Percentiles rank a stretch among this genome's conserved stretches.
These are phyloP conservation scores for Thalassiosira exigua DNA, from an alignment of 352 stramenopile species.

Conservation along the genomic window DNA sequence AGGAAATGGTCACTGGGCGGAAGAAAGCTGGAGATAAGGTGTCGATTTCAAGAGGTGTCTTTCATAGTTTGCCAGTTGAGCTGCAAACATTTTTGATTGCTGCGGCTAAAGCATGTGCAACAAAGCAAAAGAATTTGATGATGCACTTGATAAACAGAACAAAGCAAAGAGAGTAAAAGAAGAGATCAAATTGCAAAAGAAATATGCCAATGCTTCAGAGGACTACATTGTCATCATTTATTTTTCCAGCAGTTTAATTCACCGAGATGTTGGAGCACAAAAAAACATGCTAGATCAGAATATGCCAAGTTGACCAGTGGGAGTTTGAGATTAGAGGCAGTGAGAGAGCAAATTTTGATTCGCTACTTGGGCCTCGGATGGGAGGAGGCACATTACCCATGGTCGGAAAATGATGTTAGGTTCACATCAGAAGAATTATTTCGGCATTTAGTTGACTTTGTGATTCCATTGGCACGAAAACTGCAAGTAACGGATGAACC, in stretches of 20 bases:
- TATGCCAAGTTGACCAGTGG: slow-evolving; percentile 18
- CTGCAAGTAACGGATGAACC: slow-evolving; percentile 11
- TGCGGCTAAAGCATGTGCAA: slow-evolving; percentile 4
- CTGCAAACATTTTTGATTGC: slow-evolving; percentile 10
- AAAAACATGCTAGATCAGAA: slow-evolving; percentile 12
- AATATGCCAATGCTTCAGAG: slow-evolving; percentile 1
- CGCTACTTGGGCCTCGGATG: slow-evolving; percentile 24
- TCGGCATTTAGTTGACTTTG: slow-evolving; percentile 26
- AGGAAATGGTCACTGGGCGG: too few relatives aligned
- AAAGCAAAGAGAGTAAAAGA: slow-evolving; percentile 2
- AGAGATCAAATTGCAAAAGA: slow-evolving; percentile 12
- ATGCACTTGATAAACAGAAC: slow-evolving; percentile 7
- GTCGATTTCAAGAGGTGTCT: background rate
- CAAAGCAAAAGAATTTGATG: slow-evolving; percentile 13
- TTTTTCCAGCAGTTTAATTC: slow-evolving; percentile 36
- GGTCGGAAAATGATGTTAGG: slow-evolving; percentile 7
- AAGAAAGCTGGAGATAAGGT: too few relatives aligned
- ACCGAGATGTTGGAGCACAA: slow-evolving; percentile 33
- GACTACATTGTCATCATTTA: slow-evolving; percentile 43
- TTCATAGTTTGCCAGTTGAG: slow-evolving; percentile 10
- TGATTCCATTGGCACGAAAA: slow-evolving; percentile 29
- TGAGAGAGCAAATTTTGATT: slow-evolving; percentile 52
- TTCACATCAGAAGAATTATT: slow-evolving; percentile 21
- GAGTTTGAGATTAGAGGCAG: slow-evolving; percentile 11
- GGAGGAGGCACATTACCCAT: slow-evolving; percentile 19